Conservation (phyloP, 2,329 filamentous ascomycete genomes). For the Fusarium euwallaceae region DNA sequence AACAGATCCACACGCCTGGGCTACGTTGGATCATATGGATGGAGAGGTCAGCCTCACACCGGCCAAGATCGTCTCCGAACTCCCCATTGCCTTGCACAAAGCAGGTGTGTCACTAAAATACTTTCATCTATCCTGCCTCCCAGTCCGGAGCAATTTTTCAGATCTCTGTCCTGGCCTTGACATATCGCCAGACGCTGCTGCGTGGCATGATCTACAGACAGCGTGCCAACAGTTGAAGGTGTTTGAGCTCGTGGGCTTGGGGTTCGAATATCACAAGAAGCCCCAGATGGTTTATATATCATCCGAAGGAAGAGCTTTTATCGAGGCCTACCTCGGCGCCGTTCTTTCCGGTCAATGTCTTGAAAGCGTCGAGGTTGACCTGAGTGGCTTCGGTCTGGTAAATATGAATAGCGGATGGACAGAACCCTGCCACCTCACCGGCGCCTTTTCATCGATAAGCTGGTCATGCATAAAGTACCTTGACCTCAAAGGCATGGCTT, state of each 20-base stretch:
- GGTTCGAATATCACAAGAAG: neutral
- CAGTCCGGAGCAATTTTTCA: neutral
- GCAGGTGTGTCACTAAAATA: neutral
- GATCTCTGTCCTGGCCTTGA: neutral
- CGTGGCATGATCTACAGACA: neutral
- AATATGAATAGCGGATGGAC: neutral
- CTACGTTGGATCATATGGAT: neutral
- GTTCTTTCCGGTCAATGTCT: neutral
- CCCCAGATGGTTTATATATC: neutral
- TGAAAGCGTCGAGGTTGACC: neutral
- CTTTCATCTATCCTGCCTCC: neutral
- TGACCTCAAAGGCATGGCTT: neutral
- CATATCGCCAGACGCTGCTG: neutral
- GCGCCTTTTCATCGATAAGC: neutral
- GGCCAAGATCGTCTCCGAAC: neutral
- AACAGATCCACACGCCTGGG: neutral
- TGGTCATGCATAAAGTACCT: neutral
- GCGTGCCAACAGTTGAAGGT: neutral
- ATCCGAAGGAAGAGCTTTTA: neutral
- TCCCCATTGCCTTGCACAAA: neutral
- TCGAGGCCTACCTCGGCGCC: neutral
- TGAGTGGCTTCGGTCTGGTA: neutral
- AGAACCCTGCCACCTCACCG: neutral
- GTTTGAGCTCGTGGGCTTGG: neutral
- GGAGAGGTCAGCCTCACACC: neutral